Base-by-base conservation (phyloP, 345 rosid species). In the Eucalyptus brandiana region DNA sequence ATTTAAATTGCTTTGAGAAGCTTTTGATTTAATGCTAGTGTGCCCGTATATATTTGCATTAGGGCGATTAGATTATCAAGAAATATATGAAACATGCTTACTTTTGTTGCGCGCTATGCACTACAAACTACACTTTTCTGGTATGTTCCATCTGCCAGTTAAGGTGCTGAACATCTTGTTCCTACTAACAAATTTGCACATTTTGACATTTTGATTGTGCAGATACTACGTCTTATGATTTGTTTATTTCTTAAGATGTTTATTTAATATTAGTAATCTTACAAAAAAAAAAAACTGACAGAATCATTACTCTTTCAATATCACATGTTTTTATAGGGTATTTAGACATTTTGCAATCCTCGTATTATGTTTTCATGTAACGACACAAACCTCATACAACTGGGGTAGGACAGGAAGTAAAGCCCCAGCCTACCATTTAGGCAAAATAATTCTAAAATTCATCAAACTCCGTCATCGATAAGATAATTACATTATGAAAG, bases 51-150 rank as follows among this genome's bases (percentile, higher is more conserved):
- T 53, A 53, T 53, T 21, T 1, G 30, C 67, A 60, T 26, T 60
- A 26, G 32, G 32, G 67, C 2, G 32, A 60, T 60, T 28, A 12
- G 15, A 60, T 60, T 28, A 60, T 28, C 69, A 28, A 28, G 34
- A 62, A 62, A 2, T 28, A 28, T 62, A 13, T 28, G 10, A 53
- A 53, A 53, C 5, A 21, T 53, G 58, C 26, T 8, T 53, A 53
- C 5, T 53, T 53, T 62, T 28, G 32, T 62, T 62, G 69, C 17
- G 0, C 0, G 6, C 34, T 12, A 28, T 28, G 17, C 3, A 0
- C 69, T 62, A 0, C 69, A 62, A 62, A 62, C 17, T 30, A 62
- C 6, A 62, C 17, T 1, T 28, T 62, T 62, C 9, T 62, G n/a
- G n/a, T 28, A 6, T 28, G 69, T 60, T 60, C 16, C 4, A 60